phyloP scores from a whole-genome alignment of 257 asterid species.

The Solanum virginianum region DNA sequence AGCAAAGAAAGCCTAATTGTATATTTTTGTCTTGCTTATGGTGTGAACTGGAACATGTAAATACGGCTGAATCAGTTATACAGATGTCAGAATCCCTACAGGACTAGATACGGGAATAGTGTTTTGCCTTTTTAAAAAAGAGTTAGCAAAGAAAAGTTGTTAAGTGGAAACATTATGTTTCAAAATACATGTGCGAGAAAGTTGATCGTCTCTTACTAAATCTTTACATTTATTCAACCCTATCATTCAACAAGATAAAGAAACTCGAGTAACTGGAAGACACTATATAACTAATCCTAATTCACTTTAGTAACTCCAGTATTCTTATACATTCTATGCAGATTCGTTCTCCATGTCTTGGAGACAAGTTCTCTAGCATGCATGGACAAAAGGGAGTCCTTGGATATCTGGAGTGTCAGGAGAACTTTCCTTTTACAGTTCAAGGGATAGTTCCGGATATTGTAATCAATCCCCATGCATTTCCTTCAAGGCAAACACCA shows the following conservation, averaged over 20 bases:
- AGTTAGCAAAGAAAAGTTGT: neutral
- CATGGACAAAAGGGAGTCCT: conserved; percentile 98
- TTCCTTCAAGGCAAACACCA: conserved; percentile 95
- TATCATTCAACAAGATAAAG: neutral
- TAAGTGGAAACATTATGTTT: neutral
- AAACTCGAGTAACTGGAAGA: neutral
- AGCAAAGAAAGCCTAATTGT: neutral
- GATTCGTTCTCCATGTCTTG: conserved; percentile 94
- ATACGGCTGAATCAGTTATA: neutral
- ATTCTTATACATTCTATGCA: conserved; percentile 10
- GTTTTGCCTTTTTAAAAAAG: neutral
- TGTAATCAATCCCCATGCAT: conserved; percentile 93
- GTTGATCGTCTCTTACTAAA: neutral
- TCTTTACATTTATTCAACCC: neutral
- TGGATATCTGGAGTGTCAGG: conserved; percentile 85
- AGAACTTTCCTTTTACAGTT: conserved; percentile 75
- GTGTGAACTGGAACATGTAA: neutral
- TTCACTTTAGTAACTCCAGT: neutral
- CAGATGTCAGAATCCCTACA: neutral
- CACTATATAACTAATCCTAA: neutral
- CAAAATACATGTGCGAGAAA: neutral
- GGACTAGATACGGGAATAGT: neutral
- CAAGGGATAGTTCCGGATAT: conserved; percentile 94
- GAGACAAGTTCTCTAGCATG: conserved; percentile 97
- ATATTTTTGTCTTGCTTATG: neutral